These are phyloP conservation scores for Elsinoe australis DNA, from an alignment of 2,329 filamentous ascomycete genomes.

Conservation along the genomic window DNA sequence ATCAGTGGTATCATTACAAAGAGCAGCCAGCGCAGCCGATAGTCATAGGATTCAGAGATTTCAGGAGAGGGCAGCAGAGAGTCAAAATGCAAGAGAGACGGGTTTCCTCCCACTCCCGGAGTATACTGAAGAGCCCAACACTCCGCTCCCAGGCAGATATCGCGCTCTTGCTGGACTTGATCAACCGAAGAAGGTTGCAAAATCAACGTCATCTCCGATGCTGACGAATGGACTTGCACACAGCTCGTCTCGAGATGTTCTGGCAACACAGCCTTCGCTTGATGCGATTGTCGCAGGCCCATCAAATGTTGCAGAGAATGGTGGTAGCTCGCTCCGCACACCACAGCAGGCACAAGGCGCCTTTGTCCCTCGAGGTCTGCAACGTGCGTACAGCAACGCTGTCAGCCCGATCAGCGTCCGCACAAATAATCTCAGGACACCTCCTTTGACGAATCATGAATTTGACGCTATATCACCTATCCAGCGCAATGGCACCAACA, in stretches of 20 bases:
- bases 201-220: constrained; percentile 1
- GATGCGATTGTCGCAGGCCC: constrained; percentile 17
- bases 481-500: constrained; percentile 3
- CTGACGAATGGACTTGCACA: not conserved
- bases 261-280: constrained; percentile 8
- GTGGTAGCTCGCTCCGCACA: constrained; percentile 6
- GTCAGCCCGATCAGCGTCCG: constrained; percentile 19
- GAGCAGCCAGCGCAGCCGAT: constrained; percentile 56
- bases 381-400: constrained; percentile 29
- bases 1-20: constrained; percentile 28
- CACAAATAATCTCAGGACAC: constrained; percentile 20
- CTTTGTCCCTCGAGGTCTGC: constrained; percentile 25
- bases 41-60: constrained; percentile 59
- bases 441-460: constrained; percentile 25
- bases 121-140: constrained; percentile 55
- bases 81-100: constrained; percentile 58
- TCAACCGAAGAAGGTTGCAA: constrained; percentile 20
- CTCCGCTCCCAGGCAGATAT: constrained; percentile 31
- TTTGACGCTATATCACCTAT: constrained; percentile 22
- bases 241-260: not conserved
- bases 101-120: constrained; percentile 77
- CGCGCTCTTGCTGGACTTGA: constrained; percentile 32
- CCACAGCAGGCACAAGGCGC: constrained; percentile 8
- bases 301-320: constrained; percentile 12
- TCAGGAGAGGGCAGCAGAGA: constrained; percentile 43